Conservation (phyloP, 148 eudicot species). For the Bassia scoparia region DNA sequence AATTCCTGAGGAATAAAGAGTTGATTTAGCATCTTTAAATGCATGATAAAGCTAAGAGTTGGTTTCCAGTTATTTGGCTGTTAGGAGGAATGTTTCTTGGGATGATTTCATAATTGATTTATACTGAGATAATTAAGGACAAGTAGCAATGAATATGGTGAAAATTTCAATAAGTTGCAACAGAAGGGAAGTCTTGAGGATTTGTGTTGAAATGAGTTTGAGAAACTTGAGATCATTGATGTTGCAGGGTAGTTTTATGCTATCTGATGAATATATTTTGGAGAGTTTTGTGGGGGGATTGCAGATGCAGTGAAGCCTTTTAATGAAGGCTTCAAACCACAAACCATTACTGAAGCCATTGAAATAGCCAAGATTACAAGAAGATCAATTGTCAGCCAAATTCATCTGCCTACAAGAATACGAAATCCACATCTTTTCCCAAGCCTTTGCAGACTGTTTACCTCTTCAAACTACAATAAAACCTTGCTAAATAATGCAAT, state of each 20-base stretch:
- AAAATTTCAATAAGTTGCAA: not conserved
- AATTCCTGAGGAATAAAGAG: too few species aligned
- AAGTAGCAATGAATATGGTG: not conserved
- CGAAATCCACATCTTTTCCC: not conserved
- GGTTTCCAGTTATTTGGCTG: not conserved
- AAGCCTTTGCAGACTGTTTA: not conserved
- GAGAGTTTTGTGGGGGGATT: not conserved
- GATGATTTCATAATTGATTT: not conserved
- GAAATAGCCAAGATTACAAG: not conserved
- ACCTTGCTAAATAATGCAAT: not conserved
- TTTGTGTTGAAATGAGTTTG: not conserved
- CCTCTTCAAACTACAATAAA: not conserved
- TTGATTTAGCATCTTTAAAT: too few species aligned
- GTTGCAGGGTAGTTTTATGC: not conserved
- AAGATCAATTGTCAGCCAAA: not conserved
- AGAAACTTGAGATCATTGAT: not conserved
- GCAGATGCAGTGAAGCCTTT: not conserved
- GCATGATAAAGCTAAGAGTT: not conserved
- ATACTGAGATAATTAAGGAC: too few species aligned
- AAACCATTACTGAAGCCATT: not conserved
- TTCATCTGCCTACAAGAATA: not conserved
- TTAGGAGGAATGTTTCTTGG: not conserved
- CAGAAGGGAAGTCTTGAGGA: not conserved
- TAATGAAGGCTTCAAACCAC: not conserved
- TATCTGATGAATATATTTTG: not conserved